Conservation (phyloP, 352 stramenopile genomes). For the Pythium utonaiense region DNA sequence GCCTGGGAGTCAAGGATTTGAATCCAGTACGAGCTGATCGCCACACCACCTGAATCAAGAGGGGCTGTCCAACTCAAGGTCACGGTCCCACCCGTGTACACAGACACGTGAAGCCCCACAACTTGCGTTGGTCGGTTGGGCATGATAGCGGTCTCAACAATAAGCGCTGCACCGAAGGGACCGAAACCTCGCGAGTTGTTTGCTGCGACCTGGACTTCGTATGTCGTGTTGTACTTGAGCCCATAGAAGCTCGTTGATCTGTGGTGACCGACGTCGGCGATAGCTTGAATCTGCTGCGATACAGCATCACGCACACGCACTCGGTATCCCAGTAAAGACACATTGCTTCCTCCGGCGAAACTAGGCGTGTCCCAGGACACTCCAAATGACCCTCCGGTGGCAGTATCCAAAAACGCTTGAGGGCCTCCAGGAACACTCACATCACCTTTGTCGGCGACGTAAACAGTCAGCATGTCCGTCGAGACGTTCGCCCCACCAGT, state of each 20-base stretch:
- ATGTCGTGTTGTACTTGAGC: slow-evolving; percentile 27
- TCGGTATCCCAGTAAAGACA: slow-evolving; percentile 15
- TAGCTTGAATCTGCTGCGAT: not conserved
- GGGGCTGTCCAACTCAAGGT: slow-evolving; percentile 31
- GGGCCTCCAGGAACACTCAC: slow-evolving; percentile 36
- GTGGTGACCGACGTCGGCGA: not conserved
- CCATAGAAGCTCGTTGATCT: slow-evolving; percentile 6
- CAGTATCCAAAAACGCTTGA: not conserved
- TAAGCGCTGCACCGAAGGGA: slow-evolving; percentile 18
- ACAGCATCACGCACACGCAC: slow-evolving; percentile 15
- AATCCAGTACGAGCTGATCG: slow-evolving; percentile 28
- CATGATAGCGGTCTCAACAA: slow-evolving; percentile 15
- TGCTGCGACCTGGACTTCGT: slow-evolving; percentile 23
- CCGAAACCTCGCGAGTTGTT: slow-evolving; percentile 27
- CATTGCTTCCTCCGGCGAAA: slow-evolving; percentile 26
- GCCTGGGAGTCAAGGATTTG: slow-evolving; percentile 14
- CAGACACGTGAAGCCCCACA: slow-evolving; percentile 5
- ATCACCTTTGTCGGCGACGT: slow-evolving; percentile 36
- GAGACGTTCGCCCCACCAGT: slow-evolving; percentile 25
- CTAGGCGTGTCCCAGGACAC: slow-evolving; percentile 20
- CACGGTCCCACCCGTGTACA: slow-evolving; percentile 26
- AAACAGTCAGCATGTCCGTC: slow-evolving; percentile 18
- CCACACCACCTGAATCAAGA: slow-evolving; percentile 27
- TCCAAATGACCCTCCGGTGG: slow-evolving; percentile 31
- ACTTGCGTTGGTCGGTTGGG: slow-evolving; percentile 25